A percentile compares a stretch with the other conserved stretches of the same genome.
Conservation (phyloP, 257 asterid species). For the Ajuga chamaepitys region DNA sequence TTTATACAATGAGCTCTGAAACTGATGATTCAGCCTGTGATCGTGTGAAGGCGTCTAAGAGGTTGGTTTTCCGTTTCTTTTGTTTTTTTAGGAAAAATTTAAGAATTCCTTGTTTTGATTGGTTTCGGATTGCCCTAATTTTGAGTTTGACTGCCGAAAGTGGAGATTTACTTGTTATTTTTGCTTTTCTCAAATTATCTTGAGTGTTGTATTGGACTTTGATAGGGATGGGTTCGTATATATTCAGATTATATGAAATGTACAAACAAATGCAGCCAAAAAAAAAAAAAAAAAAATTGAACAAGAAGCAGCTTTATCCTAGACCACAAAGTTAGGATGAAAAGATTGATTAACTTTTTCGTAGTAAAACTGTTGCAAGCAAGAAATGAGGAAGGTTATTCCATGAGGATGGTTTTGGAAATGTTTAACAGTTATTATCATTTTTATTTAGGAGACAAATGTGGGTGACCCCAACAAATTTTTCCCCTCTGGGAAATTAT, state of each 20-base stretch:
- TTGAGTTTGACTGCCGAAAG: neutral
- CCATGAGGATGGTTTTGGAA: neutral
- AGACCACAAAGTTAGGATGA: neutral
- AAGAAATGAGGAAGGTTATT: neutral
- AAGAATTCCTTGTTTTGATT: neutral
- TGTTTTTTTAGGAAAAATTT: neutral
- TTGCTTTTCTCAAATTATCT: conserved; percentile 3
- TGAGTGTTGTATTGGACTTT: neutral
- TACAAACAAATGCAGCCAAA: too few species aligned
- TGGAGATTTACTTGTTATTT: neutral
- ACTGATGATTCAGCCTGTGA: conserved; percentile 20
- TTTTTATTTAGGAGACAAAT: neutral
- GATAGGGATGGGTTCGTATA: neutral
- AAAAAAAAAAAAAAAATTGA: too few species aligned
- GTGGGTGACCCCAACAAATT: neutral
- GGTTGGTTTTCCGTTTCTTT: conserved; percentile 18
- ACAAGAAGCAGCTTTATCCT: too few species aligned
- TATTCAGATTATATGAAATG: too few species aligned
- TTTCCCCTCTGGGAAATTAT: neutral
- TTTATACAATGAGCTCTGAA: conserved; percentile 36
- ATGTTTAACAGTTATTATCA: neutral
- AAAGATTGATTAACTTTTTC: too few species aligned
- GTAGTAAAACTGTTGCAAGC: too few species aligned
- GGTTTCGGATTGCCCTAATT: neutral
- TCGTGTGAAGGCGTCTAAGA: conserved; percentile 16